A percentile compares a stretch with the other conserved stretches of the same genome.
These are phyloP conservation scores for Fallopia convolvulus DNA, from an alignment of 148 eudicot genomes.

Conservation along the genomic window DNA sequence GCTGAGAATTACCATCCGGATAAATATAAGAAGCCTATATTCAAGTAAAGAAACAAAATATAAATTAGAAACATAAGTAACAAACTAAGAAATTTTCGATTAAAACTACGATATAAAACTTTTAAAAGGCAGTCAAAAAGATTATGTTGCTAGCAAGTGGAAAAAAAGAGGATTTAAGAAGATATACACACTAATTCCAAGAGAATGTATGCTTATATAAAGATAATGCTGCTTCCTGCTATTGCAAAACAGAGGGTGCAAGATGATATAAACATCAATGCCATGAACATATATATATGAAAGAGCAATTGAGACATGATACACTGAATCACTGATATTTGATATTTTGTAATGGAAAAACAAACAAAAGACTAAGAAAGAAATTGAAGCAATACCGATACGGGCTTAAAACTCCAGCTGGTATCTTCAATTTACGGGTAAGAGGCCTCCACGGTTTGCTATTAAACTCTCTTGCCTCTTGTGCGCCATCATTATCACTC, in stretches of 20 bases:
- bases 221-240: background rate
- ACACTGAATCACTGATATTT: background rate
- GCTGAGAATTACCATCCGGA: slow-evolving; percentile 64
- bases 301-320: background rate
- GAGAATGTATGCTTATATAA: background rate
- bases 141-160: background rate
- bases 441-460: slow-evolving; percentile 92
- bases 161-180: background rate
- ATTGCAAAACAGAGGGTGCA: background rate
- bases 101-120: background rate
- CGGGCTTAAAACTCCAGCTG: slow-evolving; percentile 80
- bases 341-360: background rate
- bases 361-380: background rate
- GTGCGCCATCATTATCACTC: slow-evolving; percentile 30
- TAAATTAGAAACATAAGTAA: background rate
- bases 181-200: background rate
- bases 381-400: slow-evolving; percentile 41
- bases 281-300: background rate
- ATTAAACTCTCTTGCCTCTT: slow-evolving; percentile 51
- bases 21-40: slow-evolving; percentile 55
- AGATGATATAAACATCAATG: background rate
- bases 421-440: slow-evolving; percentile 74
- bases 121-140: background rate
- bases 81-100: background rate
- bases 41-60: slow-evolving; percentile 9